A percentile compares a stretch with the other conserved stretches of the same genome.
Evolutionary conservation across 106 monocot genomes (phyloP).

Genomic region (Xerophyta viscosa): DNA sequence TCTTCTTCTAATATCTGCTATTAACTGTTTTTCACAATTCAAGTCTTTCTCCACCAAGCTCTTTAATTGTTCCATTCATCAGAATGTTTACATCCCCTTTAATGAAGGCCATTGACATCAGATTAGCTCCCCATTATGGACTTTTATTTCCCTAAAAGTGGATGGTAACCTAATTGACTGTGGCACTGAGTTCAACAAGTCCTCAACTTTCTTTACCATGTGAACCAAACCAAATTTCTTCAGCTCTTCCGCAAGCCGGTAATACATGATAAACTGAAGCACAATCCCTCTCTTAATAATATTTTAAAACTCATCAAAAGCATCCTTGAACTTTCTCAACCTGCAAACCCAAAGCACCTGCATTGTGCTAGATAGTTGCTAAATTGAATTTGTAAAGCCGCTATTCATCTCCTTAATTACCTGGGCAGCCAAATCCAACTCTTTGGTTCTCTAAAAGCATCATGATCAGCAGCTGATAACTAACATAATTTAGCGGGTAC

Average conservation of each 20-base stretch:
- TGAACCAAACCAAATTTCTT: slow-evolving; percentile 39
- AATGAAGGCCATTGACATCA: slow-evolving; percentile 62
- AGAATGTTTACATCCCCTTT: slow-evolving; percentile 30
- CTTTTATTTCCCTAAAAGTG: slow-evolving; percentile 38
- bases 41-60: slow-evolving; percentile 23
- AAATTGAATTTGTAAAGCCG: slow-evolving; percentile 58
- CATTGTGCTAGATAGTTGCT: slow-evolving; percentile 81
- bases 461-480: slow-evolving; percentile 61
- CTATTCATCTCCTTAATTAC: slow-evolving; percentile 70
- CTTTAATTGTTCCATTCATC: slow-evolving; percentile 15
- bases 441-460: slow-evolving; percentile 54
- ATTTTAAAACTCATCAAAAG: slow-evolving; percentile 55
- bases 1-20: slow-evolving; percentile 46
- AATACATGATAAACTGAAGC: slow-evolving; percentile 66
- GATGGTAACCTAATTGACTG: slow-evolving; percentile 62
- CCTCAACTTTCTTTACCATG: slow-evolving; percentile 27
- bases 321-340: slow-evolving; percentile 46
- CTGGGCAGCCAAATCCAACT: slow-evolving; percentile 34
- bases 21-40: slow-evolving; percentile 44
- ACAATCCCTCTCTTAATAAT: slow-evolving; percentile 67
- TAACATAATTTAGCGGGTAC: slow-evolving; percentile 39
- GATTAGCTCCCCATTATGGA: slow-evolving; percentile 55
- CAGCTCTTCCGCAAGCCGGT: slow-evolving; percentile 42
- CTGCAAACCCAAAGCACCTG: slow-evolving; percentile 59
- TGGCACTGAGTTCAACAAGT: slow-evolving; percentile 46